Evolutionary conservation across 1,284 basidiomycete species (phyloP).

Genomic region (Melampsora larici-populina): DNA sequence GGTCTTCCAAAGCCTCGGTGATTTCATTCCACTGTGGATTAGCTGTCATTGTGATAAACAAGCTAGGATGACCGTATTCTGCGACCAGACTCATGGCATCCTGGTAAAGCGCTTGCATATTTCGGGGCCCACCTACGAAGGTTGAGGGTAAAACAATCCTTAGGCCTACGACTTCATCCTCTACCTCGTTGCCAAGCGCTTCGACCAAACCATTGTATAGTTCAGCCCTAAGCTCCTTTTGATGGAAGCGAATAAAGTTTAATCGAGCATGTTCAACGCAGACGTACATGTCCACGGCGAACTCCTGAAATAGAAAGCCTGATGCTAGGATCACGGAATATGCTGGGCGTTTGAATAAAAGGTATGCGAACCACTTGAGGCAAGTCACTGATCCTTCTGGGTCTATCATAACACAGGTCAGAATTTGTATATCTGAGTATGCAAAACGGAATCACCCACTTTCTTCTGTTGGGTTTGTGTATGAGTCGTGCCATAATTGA

Average conservation of each 20-base stretch:
- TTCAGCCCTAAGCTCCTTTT: neutral
- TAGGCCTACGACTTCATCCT: neutral
- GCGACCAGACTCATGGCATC: neutral
- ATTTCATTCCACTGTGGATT: conserved; percentile 56
- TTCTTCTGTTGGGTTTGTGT: no score
- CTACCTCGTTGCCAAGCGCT: neutral
- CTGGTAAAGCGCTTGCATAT: neutral
- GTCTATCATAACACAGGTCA: no score
- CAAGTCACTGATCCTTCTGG: no score
- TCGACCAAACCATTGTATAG: neutral
- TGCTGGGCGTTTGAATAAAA: no score
- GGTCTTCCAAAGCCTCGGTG: no score
- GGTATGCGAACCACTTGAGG: no score
- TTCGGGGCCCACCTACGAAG: neutral
- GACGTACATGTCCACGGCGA: conserved; percentile 54
- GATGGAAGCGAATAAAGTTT: no score
- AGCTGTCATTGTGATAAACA: conserved; percentile 26
- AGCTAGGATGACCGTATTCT: neutral
- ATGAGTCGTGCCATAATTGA: no score
- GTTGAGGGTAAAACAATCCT: no score
- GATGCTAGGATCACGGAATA: no score
- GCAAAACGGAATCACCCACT: no score
- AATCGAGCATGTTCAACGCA: conserved; percentile 51
- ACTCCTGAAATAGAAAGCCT: conserved; percentile 56
- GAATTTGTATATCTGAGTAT: no score